A percentile compares a stretch with the other conserved stretches of the same genome.
Evolutionary conservation across 2,329 filamentous ascomycete species (phyloP).

Genomic region (Xylaria sp.): DNA sequence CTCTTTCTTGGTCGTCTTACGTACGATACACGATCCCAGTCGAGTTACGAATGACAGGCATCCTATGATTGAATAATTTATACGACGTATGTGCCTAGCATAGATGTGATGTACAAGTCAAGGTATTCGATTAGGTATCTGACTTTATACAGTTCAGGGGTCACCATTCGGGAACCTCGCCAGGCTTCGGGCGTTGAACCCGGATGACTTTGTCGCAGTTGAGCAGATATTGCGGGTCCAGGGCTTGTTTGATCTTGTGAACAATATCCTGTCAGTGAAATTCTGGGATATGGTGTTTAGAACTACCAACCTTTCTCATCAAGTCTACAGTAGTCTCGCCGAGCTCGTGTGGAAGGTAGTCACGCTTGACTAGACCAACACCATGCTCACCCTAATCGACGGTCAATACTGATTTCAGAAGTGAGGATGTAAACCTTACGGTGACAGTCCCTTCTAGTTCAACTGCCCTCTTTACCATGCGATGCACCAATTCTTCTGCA

Average conservation of each 20-base stretch:
- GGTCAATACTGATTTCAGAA: slow-evolving; percentile 8
- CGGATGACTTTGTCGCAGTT: slow-evolving; percentile 77
- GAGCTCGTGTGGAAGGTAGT: slow-evolving; percentile 82
- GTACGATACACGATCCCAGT: neutral
- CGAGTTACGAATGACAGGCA: neutral
- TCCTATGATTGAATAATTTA: neutral
- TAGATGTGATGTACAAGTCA: slow-evolving; percentile 29
- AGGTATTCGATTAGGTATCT: slow-evolving; percentile 19
- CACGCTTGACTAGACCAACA: slow-evolving; percentile 84
- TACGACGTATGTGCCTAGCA: slow-evolving; percentile 1
- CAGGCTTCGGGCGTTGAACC: slow-evolving; percentile 64
- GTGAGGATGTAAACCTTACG: slow-evolving; percentile 49
- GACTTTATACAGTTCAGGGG: slow-evolving; percentile 13
- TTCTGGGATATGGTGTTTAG: slow-evolving; percentile 4
- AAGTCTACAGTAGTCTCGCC: slow-evolving; percentile 78
- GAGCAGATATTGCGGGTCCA: slow-evolving; percentile 77
- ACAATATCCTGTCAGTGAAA: slow-evolving; percentile 25
- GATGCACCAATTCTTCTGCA: slow-evolving; percentile 77
- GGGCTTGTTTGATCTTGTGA: slow-evolving; percentile 77
- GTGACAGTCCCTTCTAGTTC: slow-evolving; percentile 88
- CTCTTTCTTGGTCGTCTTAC: neutral
- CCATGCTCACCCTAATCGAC: slow-evolving; percentile 76
- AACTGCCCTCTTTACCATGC: slow-evolving; percentile 87
- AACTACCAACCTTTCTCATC: slow-evolving; percentile 75
- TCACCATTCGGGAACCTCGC: slow-evolving; percentile 59